Evolutionary conservation across 116 monocot genomes (phyloP).

Genomic region (Iris pallida): DNA sequence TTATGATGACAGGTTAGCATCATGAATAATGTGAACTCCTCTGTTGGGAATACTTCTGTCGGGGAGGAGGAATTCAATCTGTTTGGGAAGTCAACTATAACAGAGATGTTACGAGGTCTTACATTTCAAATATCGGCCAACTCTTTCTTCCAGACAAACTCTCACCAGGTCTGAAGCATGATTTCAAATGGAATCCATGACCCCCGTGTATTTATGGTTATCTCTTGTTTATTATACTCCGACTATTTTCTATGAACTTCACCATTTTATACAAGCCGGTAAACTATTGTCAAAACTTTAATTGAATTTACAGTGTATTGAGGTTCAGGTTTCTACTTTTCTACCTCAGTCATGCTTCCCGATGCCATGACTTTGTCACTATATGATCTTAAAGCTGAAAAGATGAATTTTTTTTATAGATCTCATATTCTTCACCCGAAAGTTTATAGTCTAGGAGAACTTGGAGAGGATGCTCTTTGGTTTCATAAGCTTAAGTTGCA

Average conservation of each 20-base stretch:
- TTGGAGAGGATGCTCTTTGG: too few relatives aligned
- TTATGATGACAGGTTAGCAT: constrained; percentile 60
- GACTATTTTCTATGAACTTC: not conserved
- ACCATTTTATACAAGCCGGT: not conserved
- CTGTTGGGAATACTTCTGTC: constrained; percentile 86
- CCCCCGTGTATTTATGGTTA: not conserved
- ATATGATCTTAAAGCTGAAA: too few relatives aligned
- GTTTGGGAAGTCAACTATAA: constrained; percentile 82
- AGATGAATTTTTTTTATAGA: too few relatives aligned
- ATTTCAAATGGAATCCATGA: not conserved
- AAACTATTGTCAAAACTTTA: not conserved
- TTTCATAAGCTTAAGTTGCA: too few relatives aligned
- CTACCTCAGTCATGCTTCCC: too few relatives aligned
- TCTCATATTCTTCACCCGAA: too few relatives aligned
- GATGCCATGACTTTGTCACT: too few relatives aligned
- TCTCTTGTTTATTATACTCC: not conserved
- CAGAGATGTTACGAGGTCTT: constrained; percentile 81
- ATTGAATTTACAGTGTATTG: not conserved
- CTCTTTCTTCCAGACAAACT: constrained; percentile 97
- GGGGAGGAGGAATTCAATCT: constrained; percentile 85
- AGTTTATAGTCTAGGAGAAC: too few relatives aligned
- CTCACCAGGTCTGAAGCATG: constrained; percentile 52
- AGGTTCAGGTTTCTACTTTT: too few relatives aligned
- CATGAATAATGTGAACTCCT: constrained; percentile 91
- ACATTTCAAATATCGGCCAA: constrained; percentile 91